phyloP scores from a whole-genome alignment of 2,329 filamentous ascomycete species.

The Pleomassaria siparia region DNA sequence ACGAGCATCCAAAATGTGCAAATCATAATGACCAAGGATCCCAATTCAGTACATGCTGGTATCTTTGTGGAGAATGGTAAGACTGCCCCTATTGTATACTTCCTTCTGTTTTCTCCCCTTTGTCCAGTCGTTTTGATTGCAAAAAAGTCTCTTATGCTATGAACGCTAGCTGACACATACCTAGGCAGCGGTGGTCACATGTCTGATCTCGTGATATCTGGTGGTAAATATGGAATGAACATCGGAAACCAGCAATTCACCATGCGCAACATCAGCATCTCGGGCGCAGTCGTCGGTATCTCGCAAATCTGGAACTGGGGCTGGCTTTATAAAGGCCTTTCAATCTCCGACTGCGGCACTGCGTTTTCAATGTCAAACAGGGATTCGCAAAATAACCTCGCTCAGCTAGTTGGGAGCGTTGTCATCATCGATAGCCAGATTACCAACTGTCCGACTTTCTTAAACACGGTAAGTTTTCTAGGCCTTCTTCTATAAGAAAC shows the following conservation, averaged over 20 bases:
- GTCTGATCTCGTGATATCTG: constrained; percentile 49
- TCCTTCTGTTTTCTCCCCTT: neutral
- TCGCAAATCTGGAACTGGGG: constrained; percentile 64
- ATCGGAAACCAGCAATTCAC: constrained; percentile 59
- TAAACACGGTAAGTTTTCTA: constrained; percentile 44
- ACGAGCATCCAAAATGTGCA: constrained; percentile 51
- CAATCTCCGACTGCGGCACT: constrained; percentile 55
- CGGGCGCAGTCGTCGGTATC: constrained; percentile 55
- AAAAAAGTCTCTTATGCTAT: neutral
- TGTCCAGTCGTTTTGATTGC: neutral
- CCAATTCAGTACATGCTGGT: constrained; percentile 52
- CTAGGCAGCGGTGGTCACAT: constrained; percentile 50
- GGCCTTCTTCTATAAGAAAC: neutral
- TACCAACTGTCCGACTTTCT: constrained; percentile 51
- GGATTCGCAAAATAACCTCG: neutral
- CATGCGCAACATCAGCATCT: constrained; percentile 59
- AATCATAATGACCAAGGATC: constrained; percentile 43
- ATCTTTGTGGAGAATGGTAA: constrained; percentile 50
- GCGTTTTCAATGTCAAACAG: constrained; percentile 54
- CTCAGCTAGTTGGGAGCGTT: constrained; percentile 56
- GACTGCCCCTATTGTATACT: constrained; percentile 3
- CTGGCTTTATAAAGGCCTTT: constrained; percentile 56
- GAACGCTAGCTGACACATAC: constrained; percentile 1
- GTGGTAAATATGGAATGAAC: constrained; percentile 47
- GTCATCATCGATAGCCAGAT: constrained; percentile 60